A percentile compares a stretch with the other conserved stretches of the same genome.
phyloP scores from a whole-genome alignment of 2,329 filamentous ascomycete genomes.

The Paecilomyces variotii region DNA sequence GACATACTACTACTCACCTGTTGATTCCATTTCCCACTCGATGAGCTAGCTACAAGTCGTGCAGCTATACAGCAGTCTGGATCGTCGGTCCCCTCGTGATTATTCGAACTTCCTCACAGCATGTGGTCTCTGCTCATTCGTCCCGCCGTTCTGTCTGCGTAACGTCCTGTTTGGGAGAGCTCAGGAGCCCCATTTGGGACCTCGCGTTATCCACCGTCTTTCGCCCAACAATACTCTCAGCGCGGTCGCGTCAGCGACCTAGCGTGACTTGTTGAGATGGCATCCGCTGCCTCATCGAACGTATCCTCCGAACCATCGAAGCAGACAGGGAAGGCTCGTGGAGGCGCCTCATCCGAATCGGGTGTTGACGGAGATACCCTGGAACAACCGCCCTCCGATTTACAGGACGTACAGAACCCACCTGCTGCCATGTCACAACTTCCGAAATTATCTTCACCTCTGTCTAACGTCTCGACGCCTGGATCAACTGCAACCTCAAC shows the following conservation, averaged over 20 bases:
- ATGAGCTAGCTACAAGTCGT: background rate
- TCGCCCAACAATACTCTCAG: slow-evolving; percentile 11
- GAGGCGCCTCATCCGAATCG: slow-evolving; percentile 18
- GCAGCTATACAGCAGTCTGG: slow-evolving; percentile 5
- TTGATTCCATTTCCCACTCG: background rate
- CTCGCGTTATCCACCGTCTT: slow-evolving; percentile 12
- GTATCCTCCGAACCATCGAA: slow-evolving; percentile 19
- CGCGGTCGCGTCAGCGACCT: slow-evolving; percentile 4
- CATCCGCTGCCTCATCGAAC: slow-evolving; percentile 13
- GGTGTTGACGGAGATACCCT: slow-evolving; percentile 21
- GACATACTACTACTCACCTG: background rate
- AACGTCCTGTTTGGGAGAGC: slow-evolving; percentile 25
- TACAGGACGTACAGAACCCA: slow-evolving; percentile 15
- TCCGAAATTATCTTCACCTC: slow-evolving; percentile 21
- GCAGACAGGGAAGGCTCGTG: slow-evolving; percentile 16
- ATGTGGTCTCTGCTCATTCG: slow-evolving; percentile 10
- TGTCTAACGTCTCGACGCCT: slow-evolving; percentile 19
- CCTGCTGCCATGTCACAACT: slow-evolving; percentile 22
- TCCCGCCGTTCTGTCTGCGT: slow-evolving; percentile 17
- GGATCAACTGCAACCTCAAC: slow-evolving; percentile 38
- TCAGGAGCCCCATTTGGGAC: slow-evolving; percentile 9
- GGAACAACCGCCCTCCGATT: slow-evolving; percentile 18
- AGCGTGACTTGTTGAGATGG: slow-evolving; percentile 8
- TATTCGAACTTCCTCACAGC: slow-evolving; percentile 3
- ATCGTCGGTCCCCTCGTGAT: slow-evolving; percentile 14